Conservation (phyloP, 129 eudicot genomes). For the Flaveria brownii region DNA sequence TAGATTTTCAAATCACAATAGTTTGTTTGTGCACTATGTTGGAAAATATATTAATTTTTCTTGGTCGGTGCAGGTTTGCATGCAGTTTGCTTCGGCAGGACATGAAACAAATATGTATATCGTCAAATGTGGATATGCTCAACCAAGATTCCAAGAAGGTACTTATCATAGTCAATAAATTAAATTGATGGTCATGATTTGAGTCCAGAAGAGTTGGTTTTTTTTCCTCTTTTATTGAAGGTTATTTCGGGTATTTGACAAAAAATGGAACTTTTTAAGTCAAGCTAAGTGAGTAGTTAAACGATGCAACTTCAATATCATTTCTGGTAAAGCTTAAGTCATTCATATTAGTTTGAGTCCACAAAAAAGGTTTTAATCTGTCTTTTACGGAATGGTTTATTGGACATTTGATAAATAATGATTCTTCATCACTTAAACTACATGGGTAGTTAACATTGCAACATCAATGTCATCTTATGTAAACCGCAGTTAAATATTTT, state of each 20-base stretch:
- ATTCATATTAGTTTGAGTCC: background rate
- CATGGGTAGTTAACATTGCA: slow-evolving; percentile 5
- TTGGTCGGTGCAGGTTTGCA: slow-evolving; percentile 55
- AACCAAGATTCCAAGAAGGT: slow-evolving; percentile 66
- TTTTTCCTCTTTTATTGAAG: background rate
- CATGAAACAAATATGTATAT: slow-evolving; percentile 87
- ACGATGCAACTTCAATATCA: background rate
- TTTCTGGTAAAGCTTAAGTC: background rate
- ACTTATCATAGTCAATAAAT: background rate
- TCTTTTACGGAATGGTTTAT: background rate
- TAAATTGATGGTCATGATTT: slow-evolving; percentile 3
- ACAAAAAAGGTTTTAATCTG: background rate
- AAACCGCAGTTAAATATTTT: background rate
- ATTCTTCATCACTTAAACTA: background rate
- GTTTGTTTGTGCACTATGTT: background rate
- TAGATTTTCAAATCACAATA: background rate
- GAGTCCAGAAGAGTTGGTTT: slow-evolving; percentile 6
- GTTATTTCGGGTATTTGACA: background rate
- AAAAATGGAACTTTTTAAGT: background rate
- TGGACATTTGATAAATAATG: background rate
- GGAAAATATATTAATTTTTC: background rate
- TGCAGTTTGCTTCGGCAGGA: slow-evolving; percentile 97
- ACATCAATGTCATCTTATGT: slow-evolving; percentile 4
- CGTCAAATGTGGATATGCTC: slow-evolving; percentile 52
- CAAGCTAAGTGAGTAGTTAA: background rate